Evolutionary conservation across 495 filamentous ascomycete species (phyloP).

Genomic region (Hypoxylon trugodes): DNA sequence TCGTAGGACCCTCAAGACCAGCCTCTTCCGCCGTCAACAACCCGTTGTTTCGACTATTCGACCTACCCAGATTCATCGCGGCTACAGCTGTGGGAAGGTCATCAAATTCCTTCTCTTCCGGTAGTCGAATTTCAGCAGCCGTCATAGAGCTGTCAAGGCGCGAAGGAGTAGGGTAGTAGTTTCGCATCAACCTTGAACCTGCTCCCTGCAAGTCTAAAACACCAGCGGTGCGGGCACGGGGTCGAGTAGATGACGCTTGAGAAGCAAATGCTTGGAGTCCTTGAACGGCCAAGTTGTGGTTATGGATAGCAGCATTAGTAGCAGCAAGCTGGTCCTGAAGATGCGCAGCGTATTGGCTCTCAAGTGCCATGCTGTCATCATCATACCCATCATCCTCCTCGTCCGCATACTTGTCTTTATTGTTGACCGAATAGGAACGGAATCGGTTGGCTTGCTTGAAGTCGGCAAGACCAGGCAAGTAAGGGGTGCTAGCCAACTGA

Average conservation of each 20-base stretch:
- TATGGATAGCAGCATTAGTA: constrained; percentile 89
- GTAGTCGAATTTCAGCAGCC: constrained; percentile 76
- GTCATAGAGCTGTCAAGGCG: constrained; percentile 85
- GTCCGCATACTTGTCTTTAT: constrained; percentile 96
- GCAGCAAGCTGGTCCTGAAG: constrained; percentile 69
- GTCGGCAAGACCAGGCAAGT: constrained; percentile 78
- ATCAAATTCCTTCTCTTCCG: constrained; percentile 78
- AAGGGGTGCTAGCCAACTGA: constrained; percentile 74
- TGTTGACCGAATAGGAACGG: constrained; percentile 97
- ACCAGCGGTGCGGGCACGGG: constrained; percentile 83
- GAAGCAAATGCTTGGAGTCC: constrained; percentile 72
- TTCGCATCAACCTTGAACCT: constrained; percentile 73
- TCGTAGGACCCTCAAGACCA: constrained; percentile 87
- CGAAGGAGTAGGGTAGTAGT: constrained; percentile 83
- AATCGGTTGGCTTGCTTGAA: constrained; percentile 85
- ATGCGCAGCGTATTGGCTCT: constrained; percentile 71
- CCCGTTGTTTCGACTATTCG: constrained; percentile 66
- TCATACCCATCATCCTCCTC: constrained; percentile 89
- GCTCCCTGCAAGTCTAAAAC: constrained; percentile 80
- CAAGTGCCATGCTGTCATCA: constrained; percentile 75
- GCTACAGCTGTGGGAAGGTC: constrained; percentile 76
- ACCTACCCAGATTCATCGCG: constrained; percentile 74
- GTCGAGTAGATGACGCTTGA: constrained; percentile 81
- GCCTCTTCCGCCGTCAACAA: constrained; percentile 71
- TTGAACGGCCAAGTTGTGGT: constrained; percentile 93